These are phyloP conservation scores for Paracoccidioides brasiliensis DNA, from an alignment of 2,329 filamentous ascomycete genomes.

Conservation along the genomic window DNA sequence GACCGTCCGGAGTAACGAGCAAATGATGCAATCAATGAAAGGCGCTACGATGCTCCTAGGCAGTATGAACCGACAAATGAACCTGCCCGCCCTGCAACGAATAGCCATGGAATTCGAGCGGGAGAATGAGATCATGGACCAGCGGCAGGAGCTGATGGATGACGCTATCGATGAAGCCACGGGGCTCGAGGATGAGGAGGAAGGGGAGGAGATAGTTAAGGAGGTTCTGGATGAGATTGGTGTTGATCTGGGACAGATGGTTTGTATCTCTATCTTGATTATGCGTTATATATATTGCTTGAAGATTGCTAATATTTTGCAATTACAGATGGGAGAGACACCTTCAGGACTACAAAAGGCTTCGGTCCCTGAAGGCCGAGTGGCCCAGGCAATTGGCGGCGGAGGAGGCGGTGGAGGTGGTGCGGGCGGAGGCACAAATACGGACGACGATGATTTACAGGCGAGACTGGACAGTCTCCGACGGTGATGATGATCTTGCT, in stretches of 20 bases:
- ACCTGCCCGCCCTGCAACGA: constrained; percentile 82
- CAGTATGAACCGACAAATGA: constrained; percentile 97
- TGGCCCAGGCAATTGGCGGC: constrained; percentile 76
- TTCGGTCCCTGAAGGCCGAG: constrained; percentile 57
- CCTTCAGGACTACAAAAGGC: constrained; percentile 69
- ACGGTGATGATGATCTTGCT: constrained; percentile 26
- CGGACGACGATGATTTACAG: constrained; percentile 79
- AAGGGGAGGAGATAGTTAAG: constrained; percentile 92
- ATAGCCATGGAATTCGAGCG: constrained; percentile 99
- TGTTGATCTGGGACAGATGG: constrained; percentile 77
- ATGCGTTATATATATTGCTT: background rate
- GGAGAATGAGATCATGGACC: constrained; percentile 99
- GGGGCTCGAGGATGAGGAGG: constrained; percentile 79
- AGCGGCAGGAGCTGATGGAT: constrained; percentile 99
- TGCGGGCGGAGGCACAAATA: constrained; percentile 29
- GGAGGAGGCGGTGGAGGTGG: constrained; percentile 35
- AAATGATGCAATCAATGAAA: constrained; percentile 99
- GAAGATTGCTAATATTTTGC: constrained; percentile 13
- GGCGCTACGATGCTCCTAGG: constrained; percentile 84
- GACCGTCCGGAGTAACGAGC: constrained; percentile 96
- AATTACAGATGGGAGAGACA: constrained; percentile 69
- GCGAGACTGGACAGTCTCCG: constrained; percentile 81
- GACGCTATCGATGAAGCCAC: constrained; percentile 96
- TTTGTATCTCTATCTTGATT: constrained; percentile 38
- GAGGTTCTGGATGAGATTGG: constrained; percentile 96